Base-by-base conservation (phyloP, 2,329 filamentous ascomycete genomes). In the Paramyrothecium roridum region DNA sequence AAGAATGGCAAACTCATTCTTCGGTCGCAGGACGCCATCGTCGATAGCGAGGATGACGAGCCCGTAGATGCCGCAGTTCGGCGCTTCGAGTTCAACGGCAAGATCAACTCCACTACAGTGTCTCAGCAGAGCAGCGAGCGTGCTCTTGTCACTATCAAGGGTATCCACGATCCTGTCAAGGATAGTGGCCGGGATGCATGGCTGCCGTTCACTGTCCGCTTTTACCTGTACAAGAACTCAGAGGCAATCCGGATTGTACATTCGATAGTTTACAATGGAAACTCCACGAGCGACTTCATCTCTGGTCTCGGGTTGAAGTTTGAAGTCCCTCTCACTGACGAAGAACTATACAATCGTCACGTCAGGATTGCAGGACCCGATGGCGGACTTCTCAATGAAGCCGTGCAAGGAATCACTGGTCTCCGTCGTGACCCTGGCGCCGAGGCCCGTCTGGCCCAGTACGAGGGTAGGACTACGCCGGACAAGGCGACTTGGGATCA, bases 351-450 rank as follows among this genome's bases (percentile, higher is more conserved):
- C 63, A 77, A 87, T 63, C 79, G 83, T n/a, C 83, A 86, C 54
- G 64, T 86, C 10, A 73, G 82, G 4, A 70, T 87, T 22, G 77
- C 80, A 1, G 82, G 82, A 8, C 74, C 77, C 0, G 72, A 80
- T 3, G 80, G 80, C 2, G 82, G 83, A 0, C 64, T 85, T 17
- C 67, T 87, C 2, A 76, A 73, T 43, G 84, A 87, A 63, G 80
- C 81, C 0, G 80, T 85, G 2, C 77, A 84, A 64, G 83, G 83
- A 1, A 73, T 87, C 17, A 84, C 84, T 0, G 84, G 84, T 1
- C 67, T 86, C 6, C 75, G 84, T 2, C 67, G 73, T 47, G 82
- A 84, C 52, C 82, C 83, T 1, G 80, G 80, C 0, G 58, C 63
- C 3, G 68, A 69, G 1, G 77, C 82, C n/a, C 75, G 80, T n/a